Evolutionary conservation across 1,284 basidiomycete genomes (phyloP).

Genomic region (Puccinia horiana): DNA sequence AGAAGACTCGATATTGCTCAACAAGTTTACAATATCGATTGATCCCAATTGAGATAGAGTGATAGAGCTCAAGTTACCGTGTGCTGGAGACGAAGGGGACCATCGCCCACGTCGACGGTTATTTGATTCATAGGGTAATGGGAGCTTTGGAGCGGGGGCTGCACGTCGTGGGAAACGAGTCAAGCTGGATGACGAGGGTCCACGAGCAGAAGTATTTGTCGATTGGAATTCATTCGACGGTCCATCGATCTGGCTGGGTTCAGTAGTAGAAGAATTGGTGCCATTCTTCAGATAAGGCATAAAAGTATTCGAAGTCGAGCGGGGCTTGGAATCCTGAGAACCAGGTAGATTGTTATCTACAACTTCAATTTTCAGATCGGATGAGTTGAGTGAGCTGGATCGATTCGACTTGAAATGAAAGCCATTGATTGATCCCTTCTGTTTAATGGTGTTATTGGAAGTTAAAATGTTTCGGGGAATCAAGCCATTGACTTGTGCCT

Average conservation of each 20-base stretch:
- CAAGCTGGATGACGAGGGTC: conserved; percentile 19
- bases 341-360: background rate
- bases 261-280: background rate
- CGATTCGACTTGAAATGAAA: background rate
- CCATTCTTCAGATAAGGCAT: background rate
- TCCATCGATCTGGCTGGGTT: background rate
- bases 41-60: conserved; percentile 46
- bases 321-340: conserved; percentile 7
- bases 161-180: conserved; percentile 5
- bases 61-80: conserved; percentile 39
- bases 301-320: conserved; percentile 11
- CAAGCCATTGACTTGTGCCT: background rate
- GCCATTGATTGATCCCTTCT: background rate
- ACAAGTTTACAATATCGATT: conserved; percentile 33
- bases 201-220: background rate
- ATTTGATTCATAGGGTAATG: background rate
- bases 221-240: conserved; percentile 3
- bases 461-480: background rate
- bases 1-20: conserved; percentile 22
- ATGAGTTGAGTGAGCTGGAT: conserved; percentile 8
- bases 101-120: background rate
- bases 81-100: background rate
- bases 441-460: background rate
- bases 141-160: conserved; percentile 31
- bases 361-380: conserved; percentile 9